These are phyloP conservation scores for Brassica napus DNA, from an alignment of 345 rosid genomes.

Conservation along the genomic window DNA sequence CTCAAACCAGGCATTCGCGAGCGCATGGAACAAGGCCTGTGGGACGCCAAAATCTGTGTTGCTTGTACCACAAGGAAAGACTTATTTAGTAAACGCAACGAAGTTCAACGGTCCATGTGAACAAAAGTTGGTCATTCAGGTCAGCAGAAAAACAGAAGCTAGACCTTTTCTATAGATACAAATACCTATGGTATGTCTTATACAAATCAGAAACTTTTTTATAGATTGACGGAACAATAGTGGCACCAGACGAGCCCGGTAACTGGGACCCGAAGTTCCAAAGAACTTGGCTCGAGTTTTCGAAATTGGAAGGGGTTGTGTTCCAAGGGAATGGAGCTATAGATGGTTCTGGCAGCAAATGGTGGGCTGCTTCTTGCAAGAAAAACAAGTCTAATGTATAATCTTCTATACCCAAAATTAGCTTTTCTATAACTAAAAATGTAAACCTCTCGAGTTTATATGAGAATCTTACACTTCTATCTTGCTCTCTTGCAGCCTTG, in stretches of 20 bases:
- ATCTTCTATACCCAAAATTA: background rate
- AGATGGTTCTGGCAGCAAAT: conserved; percentile 96
- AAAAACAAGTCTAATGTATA: conserved; percentile 82
- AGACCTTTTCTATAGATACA: background rate
- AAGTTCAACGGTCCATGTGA: conserved; percentile 88
- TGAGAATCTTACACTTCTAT: conserved; percentile 34
- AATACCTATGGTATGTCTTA: background rate
- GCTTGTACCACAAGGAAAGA: conserved; percentile 72
- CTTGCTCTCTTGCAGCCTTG: conserved; percentile 72
- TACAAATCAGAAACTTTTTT: conserved; percentile 2
- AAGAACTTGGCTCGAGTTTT: conserved; percentile 85
- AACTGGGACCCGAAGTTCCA: conserved; percentile 75
- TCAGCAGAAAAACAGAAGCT: conserved; percentile 24
- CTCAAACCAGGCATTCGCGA: conserved; percentile 64
- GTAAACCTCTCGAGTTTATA: background rate
- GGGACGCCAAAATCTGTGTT: conserved; percentile 61
- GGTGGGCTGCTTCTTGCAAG: conserved; percentile 99
- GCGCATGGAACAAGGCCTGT: conserved; percentile 86
- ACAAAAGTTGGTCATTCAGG: conserved; percentile 79
- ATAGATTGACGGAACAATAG: conserved; percentile 93
- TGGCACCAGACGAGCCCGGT: conserved; percentile 88
- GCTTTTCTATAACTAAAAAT: conserved; percentile 10
- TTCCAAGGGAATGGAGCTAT: conserved; percentile 90
- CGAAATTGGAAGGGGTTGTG: conserved; percentile 63
- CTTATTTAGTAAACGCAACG: conserved; percentile 84